These are phyloP conservation scores for Colletotrichum musae DNA, from an alignment of 2,329 filamentous ascomycete species.

Conservation along the genomic window DNA sequence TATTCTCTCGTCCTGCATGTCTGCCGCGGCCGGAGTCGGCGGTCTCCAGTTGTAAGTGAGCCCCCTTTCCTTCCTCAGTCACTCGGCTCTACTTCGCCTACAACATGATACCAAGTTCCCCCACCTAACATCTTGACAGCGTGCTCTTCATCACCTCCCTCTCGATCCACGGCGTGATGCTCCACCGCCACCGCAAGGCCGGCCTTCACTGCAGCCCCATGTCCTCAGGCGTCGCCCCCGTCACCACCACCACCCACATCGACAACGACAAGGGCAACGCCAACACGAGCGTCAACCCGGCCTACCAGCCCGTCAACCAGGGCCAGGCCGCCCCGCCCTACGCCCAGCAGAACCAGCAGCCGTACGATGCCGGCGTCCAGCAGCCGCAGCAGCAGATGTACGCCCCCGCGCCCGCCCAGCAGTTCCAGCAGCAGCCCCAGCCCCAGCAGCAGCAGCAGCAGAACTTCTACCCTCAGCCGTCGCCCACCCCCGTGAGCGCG, in stretches of 20 bases:
- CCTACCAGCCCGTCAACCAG: slow-evolving; percentile 8
- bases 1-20: slow-evolving; percentile 46
- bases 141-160: slow-evolving; percentile 59
- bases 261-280: slow-evolving; percentile 46
- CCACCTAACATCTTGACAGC: slow-evolving; percentile 47
- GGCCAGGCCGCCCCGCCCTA: slow-evolving; percentile 13
- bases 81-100: neutral
- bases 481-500: slow-evolving; percentile 22
- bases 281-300: neutral
- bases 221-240: slow-evolving; percentile 13
- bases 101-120: neutral
- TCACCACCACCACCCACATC: slow-evolving; percentile 38
- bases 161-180: slow-evolving; percentile 56
- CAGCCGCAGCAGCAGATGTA: slow-evolving; percentile 44
- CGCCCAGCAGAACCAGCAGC: neutral
- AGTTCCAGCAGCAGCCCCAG: slow-evolving; percentile 30
- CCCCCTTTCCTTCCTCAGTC: neutral
- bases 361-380: slow-evolving; percentile 9
- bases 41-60: slow-evolving; percentile 59
- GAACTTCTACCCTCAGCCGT: slow-evolving; percentile 42
- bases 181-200: slow-evolving; percentile 60
- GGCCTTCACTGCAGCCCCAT: slow-evolving; percentile 57
- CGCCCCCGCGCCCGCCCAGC: slow-evolving; percentile 31
- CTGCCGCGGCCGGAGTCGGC: slow-evolving; percentile 57
- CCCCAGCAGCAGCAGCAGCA: slow-evolving; percentile 40